A percentile compares a stretch with the other conserved stretches of the same genome.
phyloP scores from a whole-genome alignment of 2,329 filamentous ascomycete genomes.

The Aspergillus novoparasiticus region DNA sequence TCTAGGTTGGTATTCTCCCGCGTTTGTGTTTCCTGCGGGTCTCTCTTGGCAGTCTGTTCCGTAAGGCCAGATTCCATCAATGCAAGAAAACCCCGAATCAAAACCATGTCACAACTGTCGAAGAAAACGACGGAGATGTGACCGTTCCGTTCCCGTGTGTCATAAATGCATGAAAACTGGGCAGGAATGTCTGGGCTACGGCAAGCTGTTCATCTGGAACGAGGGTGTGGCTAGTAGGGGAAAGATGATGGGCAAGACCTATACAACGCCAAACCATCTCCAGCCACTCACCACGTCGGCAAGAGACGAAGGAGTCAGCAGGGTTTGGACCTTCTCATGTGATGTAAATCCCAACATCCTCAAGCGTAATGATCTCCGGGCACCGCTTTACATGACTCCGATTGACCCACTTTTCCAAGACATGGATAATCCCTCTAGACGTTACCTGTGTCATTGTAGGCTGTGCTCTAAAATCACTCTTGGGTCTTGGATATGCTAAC shows the following conservation, averaged over 20 bases:
- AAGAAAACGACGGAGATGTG: constrained; percentile 12
- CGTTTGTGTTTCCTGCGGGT: background rate
- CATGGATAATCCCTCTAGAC: background rate
- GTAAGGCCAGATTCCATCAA: background rate
- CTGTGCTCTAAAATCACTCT: background rate
- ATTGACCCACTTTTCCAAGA: background rate
- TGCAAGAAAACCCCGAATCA: background rate
- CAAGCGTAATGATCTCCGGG: too few relatives aligned
- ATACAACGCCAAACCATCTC: background rate
- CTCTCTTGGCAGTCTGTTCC: background rate
- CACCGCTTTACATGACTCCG: background rate
- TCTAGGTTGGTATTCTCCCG: background rate
- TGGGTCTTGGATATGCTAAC: background rate
- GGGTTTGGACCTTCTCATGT: background rate
- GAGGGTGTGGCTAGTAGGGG: constrained; percentile 16
- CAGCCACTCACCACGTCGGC: background rate
- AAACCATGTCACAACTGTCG: constrained; percentile 17
- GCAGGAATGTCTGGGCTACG: constrained; percentile 16
- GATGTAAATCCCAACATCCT: background rate
- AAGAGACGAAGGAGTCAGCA: background rate
- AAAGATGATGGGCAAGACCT: constrained; percentile 20
- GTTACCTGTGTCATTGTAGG: background rate
- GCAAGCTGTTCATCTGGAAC: constrained; percentile 15
- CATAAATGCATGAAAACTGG: constrained; percentile 5
- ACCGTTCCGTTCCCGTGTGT: constrained; percentile 7